phyloP scores from a whole-genome alignment of 1,284 basidiomycete genomes.

The Ustilago cynodontis region DNA sequence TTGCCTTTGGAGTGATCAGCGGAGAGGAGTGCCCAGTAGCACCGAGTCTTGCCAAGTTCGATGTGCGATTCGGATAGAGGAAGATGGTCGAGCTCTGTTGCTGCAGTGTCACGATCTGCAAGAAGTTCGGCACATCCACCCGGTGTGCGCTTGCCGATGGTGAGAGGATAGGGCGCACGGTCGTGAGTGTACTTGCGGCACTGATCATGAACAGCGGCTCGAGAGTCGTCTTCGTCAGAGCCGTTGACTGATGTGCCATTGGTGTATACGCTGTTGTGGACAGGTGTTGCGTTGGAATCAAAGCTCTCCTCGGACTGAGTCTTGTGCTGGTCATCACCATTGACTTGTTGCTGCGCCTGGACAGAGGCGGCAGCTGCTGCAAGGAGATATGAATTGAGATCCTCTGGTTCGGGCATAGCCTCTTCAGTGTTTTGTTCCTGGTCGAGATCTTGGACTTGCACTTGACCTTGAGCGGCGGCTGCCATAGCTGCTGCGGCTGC shows the following conservation, averaged over 20 bases:
- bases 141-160: conserved; percentile 28
- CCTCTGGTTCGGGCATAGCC: conserved; percentile 9
- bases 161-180: conserved; percentile 34
- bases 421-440: conserved; percentile 8
- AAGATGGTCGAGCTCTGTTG: neutral
- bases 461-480: conserved; percentile 37
- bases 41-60: conserved; percentile 48
- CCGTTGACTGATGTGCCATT: conserved; percentile 35
- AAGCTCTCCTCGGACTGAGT: conserved; percentile 20
- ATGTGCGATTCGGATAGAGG: conserved; percentile 23
- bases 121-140: conserved; percentile 20
- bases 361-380: conserved; percentile 53
- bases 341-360: conserved; percentile 43
- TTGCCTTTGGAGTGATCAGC: conserved; percentile 29
- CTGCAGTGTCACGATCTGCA: conserved; percentile 1
- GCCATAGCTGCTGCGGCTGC: conserved; percentile 53
- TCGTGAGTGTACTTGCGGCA: conserved; percentile 40
- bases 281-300: conserved; percentile 14
- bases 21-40: conserved; percentile 59
- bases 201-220: conserved; percentile 21
- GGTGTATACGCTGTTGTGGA: conserved; percentile 18
- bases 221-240: conserved; percentile 21
- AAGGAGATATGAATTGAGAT: conserved; percentile 51
- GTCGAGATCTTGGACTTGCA: neutral
- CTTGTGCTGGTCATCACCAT: conserved; percentile 11